These are phyloP conservation scores for Rubia peregrina DNA, from an alignment of 305 asterid genomes.

Conservation along the genomic window DNA sequence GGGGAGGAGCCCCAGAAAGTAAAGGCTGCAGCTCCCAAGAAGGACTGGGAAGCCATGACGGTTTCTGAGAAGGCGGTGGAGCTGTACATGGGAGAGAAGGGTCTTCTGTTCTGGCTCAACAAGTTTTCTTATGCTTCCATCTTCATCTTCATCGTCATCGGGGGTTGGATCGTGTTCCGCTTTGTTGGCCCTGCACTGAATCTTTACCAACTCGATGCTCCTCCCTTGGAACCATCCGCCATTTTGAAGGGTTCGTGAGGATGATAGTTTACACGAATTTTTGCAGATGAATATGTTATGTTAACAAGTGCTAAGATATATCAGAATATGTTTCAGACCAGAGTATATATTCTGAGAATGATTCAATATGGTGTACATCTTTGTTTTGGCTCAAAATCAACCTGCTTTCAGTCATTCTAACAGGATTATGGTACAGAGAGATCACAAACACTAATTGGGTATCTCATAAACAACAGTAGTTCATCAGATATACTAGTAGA, in stretches of 20 bases:
- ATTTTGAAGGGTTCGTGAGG: conserved; percentile 39
- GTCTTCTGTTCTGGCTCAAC: conserved; percentile 77
- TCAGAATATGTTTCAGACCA: neutral
- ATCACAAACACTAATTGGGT: neutral
- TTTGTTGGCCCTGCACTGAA: conserved; percentile 75
- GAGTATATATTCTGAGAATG: neutral
- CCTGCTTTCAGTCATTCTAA: neutral
- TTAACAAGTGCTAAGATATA: neutral
- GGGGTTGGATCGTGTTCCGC: conserved; percentile 82
- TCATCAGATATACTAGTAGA: neutral
- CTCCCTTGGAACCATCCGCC: conserved; percentile 68
- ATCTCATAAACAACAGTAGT: neutral
- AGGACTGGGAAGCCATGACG: conserved; percentile 77
- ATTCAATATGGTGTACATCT: neutral
- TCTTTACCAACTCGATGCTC: conserved; percentile 73
- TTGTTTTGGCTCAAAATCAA: neutral
- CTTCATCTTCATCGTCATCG: conserved; percentile 66
- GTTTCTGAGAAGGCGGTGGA: conserved; percentile 65
- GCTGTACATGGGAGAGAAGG: conserved; percentile 74
- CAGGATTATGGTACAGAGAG: neutral
- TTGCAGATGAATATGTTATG: neutral
- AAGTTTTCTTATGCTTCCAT: conserved; percentile 85
- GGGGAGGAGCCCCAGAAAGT: conserved; percentile 21
- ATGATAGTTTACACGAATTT: neutral
- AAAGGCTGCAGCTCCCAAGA: conserved; percentile 39